Conservation (phyloP, 176 grass and related monocot genomes). For the Thalia dealbata region DNA sequence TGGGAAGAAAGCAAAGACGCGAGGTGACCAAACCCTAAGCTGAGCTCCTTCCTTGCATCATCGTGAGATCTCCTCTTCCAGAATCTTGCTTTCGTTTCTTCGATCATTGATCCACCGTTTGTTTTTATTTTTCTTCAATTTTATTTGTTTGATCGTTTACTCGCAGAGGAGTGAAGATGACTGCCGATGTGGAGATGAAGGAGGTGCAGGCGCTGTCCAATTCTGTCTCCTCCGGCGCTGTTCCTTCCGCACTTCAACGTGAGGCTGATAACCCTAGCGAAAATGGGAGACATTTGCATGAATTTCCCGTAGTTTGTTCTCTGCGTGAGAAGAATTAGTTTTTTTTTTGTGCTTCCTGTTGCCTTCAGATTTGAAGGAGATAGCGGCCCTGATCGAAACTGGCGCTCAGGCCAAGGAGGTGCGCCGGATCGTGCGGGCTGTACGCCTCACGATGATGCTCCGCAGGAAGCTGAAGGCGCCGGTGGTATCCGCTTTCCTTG, state of each 20-base stretch:
- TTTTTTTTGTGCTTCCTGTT: neutral
- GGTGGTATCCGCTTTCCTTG: constrained; percentile 49
- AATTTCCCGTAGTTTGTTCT: neutral
- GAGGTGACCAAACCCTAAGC: neutral
- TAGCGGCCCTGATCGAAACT: constrained; percentile 54
- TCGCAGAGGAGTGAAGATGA: neutral
- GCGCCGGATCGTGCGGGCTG: constrained; percentile 58
- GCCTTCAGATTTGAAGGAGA: constrained; percentile 81
- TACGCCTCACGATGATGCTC: constrained; percentile 61
- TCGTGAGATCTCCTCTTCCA: neutral
- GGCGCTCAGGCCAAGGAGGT: constrained; percentile 65
- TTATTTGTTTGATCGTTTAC: neutral
- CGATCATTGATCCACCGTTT: neutral
- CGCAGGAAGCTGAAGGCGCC: constrained; percentile 44
- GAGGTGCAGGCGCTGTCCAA: constrained; percentile 6
- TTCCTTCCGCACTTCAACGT: constrained; percentile 20
- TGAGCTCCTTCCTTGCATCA: neutral
- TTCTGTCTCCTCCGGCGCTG: constrained; percentile 11
- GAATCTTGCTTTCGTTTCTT: no score
- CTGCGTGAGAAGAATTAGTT: neutral
- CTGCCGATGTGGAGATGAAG: constrained; percentile 26
- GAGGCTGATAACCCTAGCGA: no score
- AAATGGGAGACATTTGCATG: neutral
- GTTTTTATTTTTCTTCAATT: neutral
- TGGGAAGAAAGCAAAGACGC: neutral